A percentile compares a stretch with the other conserved stretches of the same genome.
Conservation (phyloP, 169 alveolate genomes). For the Besnoitia besnoiti region DNA sequence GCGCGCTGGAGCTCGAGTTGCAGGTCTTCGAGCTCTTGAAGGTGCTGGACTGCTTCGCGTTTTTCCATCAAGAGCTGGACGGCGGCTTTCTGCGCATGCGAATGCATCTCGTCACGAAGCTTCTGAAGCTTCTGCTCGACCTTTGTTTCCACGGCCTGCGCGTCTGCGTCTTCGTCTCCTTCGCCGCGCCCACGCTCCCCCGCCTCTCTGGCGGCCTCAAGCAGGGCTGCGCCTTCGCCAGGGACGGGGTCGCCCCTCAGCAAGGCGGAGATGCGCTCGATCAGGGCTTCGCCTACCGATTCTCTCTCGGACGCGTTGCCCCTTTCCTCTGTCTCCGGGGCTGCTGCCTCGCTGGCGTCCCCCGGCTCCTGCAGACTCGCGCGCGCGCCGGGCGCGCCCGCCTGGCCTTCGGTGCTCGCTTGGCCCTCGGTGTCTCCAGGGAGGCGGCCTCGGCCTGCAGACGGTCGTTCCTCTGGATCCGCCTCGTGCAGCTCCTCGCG, state of each 20-base stretch:
- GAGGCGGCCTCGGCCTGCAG: no score
- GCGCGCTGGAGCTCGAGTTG: neutral
- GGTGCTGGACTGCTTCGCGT: slow-evolving; percentile 7
- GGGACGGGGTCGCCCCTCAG: neutral
- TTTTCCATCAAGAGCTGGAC: neutral
- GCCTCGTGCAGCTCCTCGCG: no score
- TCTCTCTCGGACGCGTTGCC: neutral
- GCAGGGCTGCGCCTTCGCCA: slow-evolving; percentile 10
- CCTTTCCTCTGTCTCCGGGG: no score
- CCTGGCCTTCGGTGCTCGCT: no score
- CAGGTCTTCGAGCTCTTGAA: neutral
- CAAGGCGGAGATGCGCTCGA: neutral
- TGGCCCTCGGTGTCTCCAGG: no score
- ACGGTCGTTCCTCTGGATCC: no score
- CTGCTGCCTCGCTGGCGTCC: no score
- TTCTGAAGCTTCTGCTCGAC: neutral
- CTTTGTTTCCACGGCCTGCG: neutral
- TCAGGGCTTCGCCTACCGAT: slow-evolving; percentile 17
- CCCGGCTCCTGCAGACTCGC: no score
- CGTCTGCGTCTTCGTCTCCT: neutral
- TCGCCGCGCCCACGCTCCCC: neutral
- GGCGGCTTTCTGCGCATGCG: neutral
- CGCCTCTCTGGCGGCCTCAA: neutral
- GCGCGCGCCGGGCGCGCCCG: no score
- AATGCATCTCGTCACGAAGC: neutral